Conservation (phyloP, 2,329 filamentous ascomycete species). For the Trichoderma sp. region DNA sequence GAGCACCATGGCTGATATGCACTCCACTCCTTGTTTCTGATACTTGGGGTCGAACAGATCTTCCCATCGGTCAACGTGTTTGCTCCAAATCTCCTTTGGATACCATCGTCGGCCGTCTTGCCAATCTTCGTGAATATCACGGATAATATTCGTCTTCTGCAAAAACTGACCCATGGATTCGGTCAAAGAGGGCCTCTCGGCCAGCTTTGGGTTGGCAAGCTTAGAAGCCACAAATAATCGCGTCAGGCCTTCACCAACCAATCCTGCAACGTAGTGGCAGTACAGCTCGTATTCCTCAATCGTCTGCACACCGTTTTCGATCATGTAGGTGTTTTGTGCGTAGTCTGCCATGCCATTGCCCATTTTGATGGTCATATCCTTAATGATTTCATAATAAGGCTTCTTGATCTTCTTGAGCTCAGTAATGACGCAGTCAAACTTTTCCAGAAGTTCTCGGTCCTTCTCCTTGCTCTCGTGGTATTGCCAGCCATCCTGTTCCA, state of each 20-base stretch:
- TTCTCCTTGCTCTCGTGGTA: constrained; percentile 91
- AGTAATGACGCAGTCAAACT: constrained; percentile 82
- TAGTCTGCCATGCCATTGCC: constrained; percentile 99
- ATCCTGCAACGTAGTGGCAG: constrained; percentile 96
- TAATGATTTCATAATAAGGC: constrained; percentile 80
- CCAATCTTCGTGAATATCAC: constrained; percentile 87
- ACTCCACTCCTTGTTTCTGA: constrained; percentile 73
- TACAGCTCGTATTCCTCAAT: constrained; percentile 91
- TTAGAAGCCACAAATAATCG: constrained; percentile 83
- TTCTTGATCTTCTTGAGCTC: constrained; percentile 79
- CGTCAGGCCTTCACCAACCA: constrained; percentile 94
- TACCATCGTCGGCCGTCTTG: constrained; percentile 88
- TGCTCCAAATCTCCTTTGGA: constrained; percentile 95
- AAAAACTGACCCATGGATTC: constrained; percentile 97
- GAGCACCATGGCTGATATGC: constrained; percentile 90
- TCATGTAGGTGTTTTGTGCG: constrained; percentile 76
- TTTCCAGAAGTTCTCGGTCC: constrained; percentile 84
- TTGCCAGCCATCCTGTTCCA: constrained; percentile 86
- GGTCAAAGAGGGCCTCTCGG: constrained; percentile 75
- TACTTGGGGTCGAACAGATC: constrained; percentile 85
- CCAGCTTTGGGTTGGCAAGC: constrained; percentile 80
- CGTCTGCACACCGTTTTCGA: constrained; percentile 75
- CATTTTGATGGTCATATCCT: constrained; percentile 92
- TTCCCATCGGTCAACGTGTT: constrained; percentile 85
- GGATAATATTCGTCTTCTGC: constrained; percentile 98